These are phyloP conservation scores for Chaetomium fimeti DNA, from an alignment of 495 filamentous ascomycete species.

Conservation along the genomic window DNA sequence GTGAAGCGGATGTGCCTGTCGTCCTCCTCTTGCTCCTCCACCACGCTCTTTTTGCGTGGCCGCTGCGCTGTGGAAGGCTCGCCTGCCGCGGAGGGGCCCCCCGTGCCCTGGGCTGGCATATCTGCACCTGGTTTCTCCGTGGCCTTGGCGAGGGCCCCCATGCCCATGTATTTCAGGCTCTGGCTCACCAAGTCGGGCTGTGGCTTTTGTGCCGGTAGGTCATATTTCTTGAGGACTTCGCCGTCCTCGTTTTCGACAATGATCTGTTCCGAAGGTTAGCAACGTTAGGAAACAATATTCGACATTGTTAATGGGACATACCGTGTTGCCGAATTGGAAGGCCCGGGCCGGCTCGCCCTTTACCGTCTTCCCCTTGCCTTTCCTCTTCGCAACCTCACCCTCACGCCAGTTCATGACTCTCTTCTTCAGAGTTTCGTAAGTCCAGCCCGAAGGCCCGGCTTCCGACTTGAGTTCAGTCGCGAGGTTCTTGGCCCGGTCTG, in stretches of 20 bases:
- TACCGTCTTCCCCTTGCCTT: constrained; percentile 51
- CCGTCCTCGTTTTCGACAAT: constrained; percentile 98
- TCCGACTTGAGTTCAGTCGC: constrained; percentile 48
- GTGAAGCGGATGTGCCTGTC: constrained; percentile 87
- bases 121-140: constrained; percentile 36
- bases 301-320: constrained; percentile 31
- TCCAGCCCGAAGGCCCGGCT: constrained; percentile 46
- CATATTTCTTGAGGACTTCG: constrained; percentile 96
- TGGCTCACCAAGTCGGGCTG: constrained; percentile 45
- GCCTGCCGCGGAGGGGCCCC: constrained; percentile 42
- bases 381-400: constrained; percentile 59
- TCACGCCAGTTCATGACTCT: constrained; percentile 55
- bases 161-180: constrained; percentile 48
- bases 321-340: constrained; percentile 91
- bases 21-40: constrained; percentile 57
- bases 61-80: constrained; percentile 35
- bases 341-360: constrained; percentile 70
- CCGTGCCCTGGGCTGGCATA: constrained; percentile 53
- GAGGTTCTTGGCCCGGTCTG: constrained; percentile 31
- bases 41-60: constrained; percentile 39
- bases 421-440: constrained; percentile 44
- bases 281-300: not conserved
- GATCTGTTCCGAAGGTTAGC: constrained; percentile 52
- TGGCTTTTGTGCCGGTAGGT: constrained; percentile 60
- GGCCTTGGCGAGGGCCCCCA: constrained; percentile 45